A percentile compares a stretch with the other conserved stretches of the same genome.
These are phyloP conservation scores for Sugiyamaella xylanicola DNA, from an alignment of 1,139 yeast species.

Conservation along the genomic window DNA sequence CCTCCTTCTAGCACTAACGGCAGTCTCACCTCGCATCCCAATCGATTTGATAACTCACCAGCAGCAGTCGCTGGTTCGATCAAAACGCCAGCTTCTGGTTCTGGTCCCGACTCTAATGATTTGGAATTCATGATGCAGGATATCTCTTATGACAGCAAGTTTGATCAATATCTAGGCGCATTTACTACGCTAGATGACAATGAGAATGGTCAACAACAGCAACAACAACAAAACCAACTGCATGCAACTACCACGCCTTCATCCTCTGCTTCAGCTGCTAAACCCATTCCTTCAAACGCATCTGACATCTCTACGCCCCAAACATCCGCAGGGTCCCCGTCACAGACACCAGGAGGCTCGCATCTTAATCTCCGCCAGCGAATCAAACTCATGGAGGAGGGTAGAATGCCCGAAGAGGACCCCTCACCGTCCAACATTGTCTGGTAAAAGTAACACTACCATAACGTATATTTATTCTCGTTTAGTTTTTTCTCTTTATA, in stretches of 20 bases:
- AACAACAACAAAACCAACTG: neutral
- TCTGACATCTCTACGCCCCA: slow-evolving; percentile 19
- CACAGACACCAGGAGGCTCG: slow-evolving; percentile 23
- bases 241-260: neutral
- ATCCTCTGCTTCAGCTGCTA: neutral
- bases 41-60: slow-evolving; percentile 2
- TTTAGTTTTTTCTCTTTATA: neutral
- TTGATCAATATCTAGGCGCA: slow-evolving; percentile 18
- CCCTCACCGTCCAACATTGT: slow-evolving; percentile 23
- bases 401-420: slow-evolving; percentile 28
- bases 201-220: neutral
- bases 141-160: slow-evolving; percentile 18
- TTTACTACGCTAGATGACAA: slow-evolving; percentile 17
- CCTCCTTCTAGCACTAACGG: slow-evolving; percentile 19
- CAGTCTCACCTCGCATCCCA: slow-evolving; percentile 10
- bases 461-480: neutral
- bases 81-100: slow-evolving; percentile 19
- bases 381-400: slow-evolving; percentile 39
- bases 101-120: slow-evolving; percentile 29
- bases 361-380: slow-evolving; percentile 34
- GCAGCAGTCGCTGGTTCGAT: slow-evolving; percentile 3
- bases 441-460: slow-evolving; percentile 16
- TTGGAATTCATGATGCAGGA: slow-evolving; percentile 31
- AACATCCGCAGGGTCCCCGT: slow-evolving; percentile 17
- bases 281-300: slow-evolving; percentile 1